Base-by-base conservation (phyloP, 2,329 filamentous ascomycete species). In the Stemphylium beticola region DNA sequence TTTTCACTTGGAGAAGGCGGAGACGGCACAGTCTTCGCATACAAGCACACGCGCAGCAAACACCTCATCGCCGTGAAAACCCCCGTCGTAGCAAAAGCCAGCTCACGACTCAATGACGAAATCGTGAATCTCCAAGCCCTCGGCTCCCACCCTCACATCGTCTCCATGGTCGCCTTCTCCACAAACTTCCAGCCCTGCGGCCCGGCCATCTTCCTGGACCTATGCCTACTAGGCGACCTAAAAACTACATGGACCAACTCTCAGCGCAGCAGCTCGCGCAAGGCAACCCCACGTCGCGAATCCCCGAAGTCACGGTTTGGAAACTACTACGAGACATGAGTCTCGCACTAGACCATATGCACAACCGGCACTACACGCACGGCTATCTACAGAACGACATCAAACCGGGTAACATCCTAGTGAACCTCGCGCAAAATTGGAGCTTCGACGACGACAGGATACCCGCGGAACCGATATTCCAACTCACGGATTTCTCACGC, bases 321-420 rank as follows among this genome's bases (percentile, higher is more conserved):
- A 73, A 72, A 45, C 32, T 68, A 9, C 49, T 71, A 11, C 43
- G 41, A 4, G 68, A 72, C 20, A 56, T 70, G 48, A 44, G 41
- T n/a, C 53, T 67, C 7, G 69, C 45, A 2, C 45, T 72, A 0
- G 37, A 67, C 20, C 58, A 55, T 36, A 15, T 74, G 2, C 68
- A 72, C 24, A 62, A 66, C 24, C 10, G 45, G 9, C 36, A 58
- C 22, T 33, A 41, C 12, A 26, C 20, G 1, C 37, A 53, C 6
- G 33, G 45, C 8, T 60, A 97, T 51, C 78, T 97, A 33, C 95
- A 98, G 71, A 92, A 92, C 29, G 95, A 98, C 70, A 80, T 98
- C 65, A 98, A 98, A 77, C 87, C 90, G 0, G 92, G 96, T 73
- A 98, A 98, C 72, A 95, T 95, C 66, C 85, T 98, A 2, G 85